Evolutionary conservation across 2,329 filamentous ascomycete genomes (phyloP).

Genomic region (Fusarium temperatum): DNA sequence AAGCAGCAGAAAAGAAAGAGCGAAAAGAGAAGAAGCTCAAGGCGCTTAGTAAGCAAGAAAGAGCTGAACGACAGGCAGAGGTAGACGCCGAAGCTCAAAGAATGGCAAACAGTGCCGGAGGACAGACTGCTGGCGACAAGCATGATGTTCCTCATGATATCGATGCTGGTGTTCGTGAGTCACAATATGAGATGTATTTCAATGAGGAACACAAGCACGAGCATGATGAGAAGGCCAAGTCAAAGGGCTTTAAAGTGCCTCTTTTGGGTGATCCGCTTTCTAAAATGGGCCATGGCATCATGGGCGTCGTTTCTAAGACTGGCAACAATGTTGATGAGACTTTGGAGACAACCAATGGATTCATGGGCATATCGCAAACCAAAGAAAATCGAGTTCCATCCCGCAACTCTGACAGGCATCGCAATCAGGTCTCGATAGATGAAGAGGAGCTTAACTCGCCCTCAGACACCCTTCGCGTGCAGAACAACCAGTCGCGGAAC

Average conservation of each 20-base stretch:
- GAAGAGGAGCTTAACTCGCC: conserved; percentile 40
- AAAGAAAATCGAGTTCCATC: too few species aligned
- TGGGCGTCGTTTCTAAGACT: conserved; percentile 54
- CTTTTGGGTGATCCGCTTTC: conserved; percentile 51
- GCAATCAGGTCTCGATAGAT: too few species aligned
- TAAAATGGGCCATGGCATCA: conserved; percentile 62
- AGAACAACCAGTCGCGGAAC: conserved; percentile 49
- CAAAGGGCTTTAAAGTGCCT: conserved; percentile 42
- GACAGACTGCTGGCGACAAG: conserved; percentile 52
- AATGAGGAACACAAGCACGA: conserved; percentile 15
- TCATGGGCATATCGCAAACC: conserved; percentile 43
- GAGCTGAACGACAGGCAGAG: conserved; percentile 48
- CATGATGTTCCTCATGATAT: conserved; percentile 59
- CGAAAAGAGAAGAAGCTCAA: conserved; percentile 63
- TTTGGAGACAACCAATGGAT: conserved; percentile 66
- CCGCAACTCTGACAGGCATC: too few species aligned
- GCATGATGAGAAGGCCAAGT: conserved; percentile 19
- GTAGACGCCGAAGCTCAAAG: conserved; percentile 61
- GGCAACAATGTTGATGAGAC: conserved; percentile 61
- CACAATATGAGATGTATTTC: conserved; percentile 24
- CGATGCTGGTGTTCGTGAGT: conserved; percentile 55
- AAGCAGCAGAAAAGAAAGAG: conserved; percentile 71
- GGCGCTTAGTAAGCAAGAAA: conserved; percentile 55
- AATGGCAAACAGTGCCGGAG: conserved; percentile 46
- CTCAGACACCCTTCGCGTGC: conserved; percentile 46